Percentiles rank a stretch among this genome's conserved stretches.
Conservation (phyloP, 2,329 filamentous ascomycete species). For the Fusarium dlaminii region DNA sequence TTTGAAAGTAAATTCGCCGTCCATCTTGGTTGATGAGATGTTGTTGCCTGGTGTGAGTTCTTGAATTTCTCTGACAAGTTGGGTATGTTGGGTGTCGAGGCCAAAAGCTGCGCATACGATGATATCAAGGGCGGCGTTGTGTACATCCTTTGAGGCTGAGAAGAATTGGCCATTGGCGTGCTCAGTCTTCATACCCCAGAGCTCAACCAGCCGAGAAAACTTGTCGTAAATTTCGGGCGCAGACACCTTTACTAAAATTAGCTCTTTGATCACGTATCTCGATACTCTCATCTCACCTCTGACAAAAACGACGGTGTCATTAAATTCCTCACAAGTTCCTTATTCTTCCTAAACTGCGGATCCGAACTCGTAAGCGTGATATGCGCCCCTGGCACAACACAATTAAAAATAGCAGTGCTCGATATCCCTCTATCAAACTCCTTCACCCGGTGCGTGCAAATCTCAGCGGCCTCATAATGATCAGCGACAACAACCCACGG, state of each 20-base stretch:
- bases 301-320: conserved; percentile 24
- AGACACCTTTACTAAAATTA: conserved; percentile 4
- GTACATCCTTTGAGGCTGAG: conserved; percentile 1
- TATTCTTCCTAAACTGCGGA: conserved; percentile 30
- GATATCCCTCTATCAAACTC: conserved; percentile 23
- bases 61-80: conserved; percentile 9
- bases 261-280: accelerated
- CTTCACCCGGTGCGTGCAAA: conserved; percentile 20
- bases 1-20: not conserved
- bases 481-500: conserved; percentile 28
- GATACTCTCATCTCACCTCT: not conserved
- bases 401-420: conserved; percentile 8
- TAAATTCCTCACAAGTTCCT: conserved; percentile 29
- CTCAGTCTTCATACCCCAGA: conserved; percentile 14
- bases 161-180: conserved; percentile 5
- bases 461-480: conserved; percentile 26
- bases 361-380: conserved; percentile 18
- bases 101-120: conserved; percentile 20
- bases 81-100: conserved; percentile 1
- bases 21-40: accelerated
- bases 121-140: conserved; percentile 25
- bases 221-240: conserved; percentile 32
- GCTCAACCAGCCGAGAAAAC: not conserved
- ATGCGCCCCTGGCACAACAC: conserved; percentile 16
- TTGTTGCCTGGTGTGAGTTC: not conserved